Base-by-base conservation (phyloP, 139 green algal species). In the Tetraselmis chui region DNA sequence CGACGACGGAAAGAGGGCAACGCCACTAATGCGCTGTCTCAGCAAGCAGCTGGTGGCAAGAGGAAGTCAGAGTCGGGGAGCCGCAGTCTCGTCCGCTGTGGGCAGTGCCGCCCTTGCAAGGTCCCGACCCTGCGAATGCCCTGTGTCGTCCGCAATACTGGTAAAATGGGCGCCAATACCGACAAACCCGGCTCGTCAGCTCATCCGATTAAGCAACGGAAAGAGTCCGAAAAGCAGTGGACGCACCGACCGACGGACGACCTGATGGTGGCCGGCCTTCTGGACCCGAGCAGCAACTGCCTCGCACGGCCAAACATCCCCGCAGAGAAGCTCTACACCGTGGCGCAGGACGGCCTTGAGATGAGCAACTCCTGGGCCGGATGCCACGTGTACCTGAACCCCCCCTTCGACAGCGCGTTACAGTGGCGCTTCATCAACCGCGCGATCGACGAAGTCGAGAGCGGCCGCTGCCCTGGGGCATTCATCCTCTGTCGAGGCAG, bases 361-460 rank as follows among this genome's bases (percentile, higher is more conserved):
- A 30, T 74, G n/a, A 28, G 45, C 2, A 84, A 84, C 29, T 80
- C 75, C 2, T 84, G 80, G 80, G 26, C 67, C 30, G 80, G 58
- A 23, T 25, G n/a, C 75, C 22, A 32, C 80, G 59, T 84, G 22
- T 78, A 78, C 59, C 30, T 84, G 25, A 84, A 84, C 30, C 80
- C 80, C 23, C 31, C 58, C 2, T 84, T 67, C 80, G 59, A 84
- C 27, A 76, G 31, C 58, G 27, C 25, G 5, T 2, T 81, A n/a
- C 30, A 74, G 74, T 84, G 80, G 80, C 28, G 80, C 23, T 84
- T 84, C 75, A 67, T 84, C 74, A 84, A 84, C 75, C 58, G 80
- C 22, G 80, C 80, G 23, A 84, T 84, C 75, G 80, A 84, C 30
- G 80, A 84, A 30, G 80, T 84, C 2, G 80, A 84, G 80, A 79